Conservation (phyloP, 345 rosid genomes). For the Bretschneidera sinensis region DNA sequence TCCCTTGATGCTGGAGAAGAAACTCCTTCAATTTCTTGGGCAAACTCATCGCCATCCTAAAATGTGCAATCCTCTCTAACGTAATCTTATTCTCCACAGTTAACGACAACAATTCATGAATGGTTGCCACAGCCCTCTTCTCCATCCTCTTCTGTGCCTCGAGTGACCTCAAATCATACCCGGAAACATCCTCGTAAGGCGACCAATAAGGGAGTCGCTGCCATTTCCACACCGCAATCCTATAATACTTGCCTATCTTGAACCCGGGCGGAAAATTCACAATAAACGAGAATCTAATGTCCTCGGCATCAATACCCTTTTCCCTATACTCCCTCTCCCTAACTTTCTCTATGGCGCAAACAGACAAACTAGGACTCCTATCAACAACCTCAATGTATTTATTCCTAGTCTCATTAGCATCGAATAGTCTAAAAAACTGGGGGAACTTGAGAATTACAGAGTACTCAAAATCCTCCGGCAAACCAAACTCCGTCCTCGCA, state of each 20-base stretch:
- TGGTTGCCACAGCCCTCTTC: constrained; percentile 90
- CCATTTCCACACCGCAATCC: constrained; percentile 97
- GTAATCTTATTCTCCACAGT: constrained; percentile 91
- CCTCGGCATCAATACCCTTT: constrained; percentile 78
- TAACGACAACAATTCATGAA: constrained; percentile 75
- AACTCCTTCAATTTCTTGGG: constrained; percentile 88
- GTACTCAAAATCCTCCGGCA: constrained; percentile 89
- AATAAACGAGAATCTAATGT: constrained; percentile 71
- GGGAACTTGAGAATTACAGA: constrained; percentile 74
- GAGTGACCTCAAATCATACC: constrained; percentile 78
- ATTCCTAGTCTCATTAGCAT: constrained; percentile 68
- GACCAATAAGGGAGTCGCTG: constrained; percentile 95
- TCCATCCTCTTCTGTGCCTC: constrained; percentile 94
- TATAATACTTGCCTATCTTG: constrained; percentile 82
- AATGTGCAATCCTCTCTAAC: constrained; percentile 86
- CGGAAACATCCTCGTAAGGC: constrained; percentile 78
- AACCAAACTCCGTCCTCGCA: constrained; percentile 72
- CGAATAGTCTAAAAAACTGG: constrained; percentile 53
- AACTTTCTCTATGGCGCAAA: constrained; percentile 68
- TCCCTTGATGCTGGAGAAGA: constrained; percentile 85
- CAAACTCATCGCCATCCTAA: constrained; percentile 69
- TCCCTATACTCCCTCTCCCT: constrained; percentile 89
- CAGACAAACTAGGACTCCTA: constrained; percentile 44
- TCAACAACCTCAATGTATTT: constrained; percentile 80
- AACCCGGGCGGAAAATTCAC: constrained; percentile 91